Evolutionary conservation across 202 grass and related monocot species (phyloP), one percentile per base, ranked within the genome.

Genomic region (Setaria italica): DNA sequence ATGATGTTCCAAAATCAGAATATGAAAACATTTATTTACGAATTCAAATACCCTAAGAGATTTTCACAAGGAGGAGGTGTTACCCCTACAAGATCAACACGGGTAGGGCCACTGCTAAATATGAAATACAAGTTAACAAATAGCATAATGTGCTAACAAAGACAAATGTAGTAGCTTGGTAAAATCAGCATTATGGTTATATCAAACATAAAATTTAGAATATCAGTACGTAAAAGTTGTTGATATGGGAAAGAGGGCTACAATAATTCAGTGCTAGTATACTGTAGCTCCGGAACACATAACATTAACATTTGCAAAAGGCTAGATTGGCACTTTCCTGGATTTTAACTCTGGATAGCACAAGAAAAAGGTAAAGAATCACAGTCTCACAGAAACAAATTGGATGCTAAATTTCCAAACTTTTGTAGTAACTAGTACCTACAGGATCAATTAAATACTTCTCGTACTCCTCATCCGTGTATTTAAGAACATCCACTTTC

Each of bases 371-470:
- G 5, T 17, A 49, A 79, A 12, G 11, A 20, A 41, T 5, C 39
- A 6, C 39, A 41, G 5, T 41, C 39, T 66, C 20, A 73, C 1
- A 45, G 19, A 79, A 67, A 69, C 25, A 74, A 69, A 83, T 56
- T 15, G 74, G 25, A 39, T 30, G 33, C n/a, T 65, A 60, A 41
- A 63, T 41, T 68, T 39, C 15, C 77, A 41, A 74, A 83, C 33
- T 16, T 56, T 42, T 82, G 86, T 12, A 60, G 76, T 57, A 87
- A 64, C 42, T 88, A 92, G 65, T 96, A 94, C 93, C 84, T 94
- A 99, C 97, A 96, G 94, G 94, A 90, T 99, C 97, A 87, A 81
- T 87, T 89, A 99, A 94, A 80, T 89, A 88, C 83, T 96, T 99
- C 86, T 96, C 93, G 35, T 99, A 99, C 87, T 99, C 97, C 69